Evolutionary conservation across 495 filamentous ascomycete genomes (phyloP).

Genomic region (Physcia stellaris): DNA sequence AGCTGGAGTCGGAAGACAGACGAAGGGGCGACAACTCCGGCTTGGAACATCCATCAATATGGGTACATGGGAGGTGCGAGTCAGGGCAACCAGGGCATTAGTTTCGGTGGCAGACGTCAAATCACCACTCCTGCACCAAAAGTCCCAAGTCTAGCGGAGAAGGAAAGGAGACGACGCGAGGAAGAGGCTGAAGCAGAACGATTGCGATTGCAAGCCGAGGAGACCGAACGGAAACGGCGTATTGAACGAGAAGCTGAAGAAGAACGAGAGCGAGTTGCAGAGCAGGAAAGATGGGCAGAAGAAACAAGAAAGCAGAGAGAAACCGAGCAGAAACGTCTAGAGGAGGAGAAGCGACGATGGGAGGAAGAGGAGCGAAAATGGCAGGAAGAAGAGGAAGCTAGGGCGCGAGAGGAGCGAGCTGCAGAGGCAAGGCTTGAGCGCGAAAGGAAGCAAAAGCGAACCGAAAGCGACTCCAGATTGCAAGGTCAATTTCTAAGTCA

Average conservation of each 20-base stretch:
- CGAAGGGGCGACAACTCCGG: conserved; percentile 66
- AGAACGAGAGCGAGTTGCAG: conserved; percentile 48
- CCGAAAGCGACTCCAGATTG: conserved; percentile 49
- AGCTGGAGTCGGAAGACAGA: conserved; percentile 84
- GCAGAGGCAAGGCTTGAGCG: conserved; percentile 49
- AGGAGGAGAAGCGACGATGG: conserved; percentile 71
- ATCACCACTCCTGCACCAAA: conserved; percentile 72
- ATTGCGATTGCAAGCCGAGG: conserved; percentile 44
- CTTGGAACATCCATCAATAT: conserved; percentile 98
- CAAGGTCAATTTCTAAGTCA: conserved; percentile 78
- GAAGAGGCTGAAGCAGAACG: conserved; percentile 44
- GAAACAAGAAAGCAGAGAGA: conserved; percentile 56
- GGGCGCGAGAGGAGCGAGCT: conserved; percentile 60
- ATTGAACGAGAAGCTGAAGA: conserved; percentile 57
- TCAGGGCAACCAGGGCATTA: conserved; percentile 86
- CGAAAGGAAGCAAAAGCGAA: conserved; percentile 48
- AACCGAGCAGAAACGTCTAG: conserved; percentile 50
- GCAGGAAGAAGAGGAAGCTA: conserved; percentile 66
- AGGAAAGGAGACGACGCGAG: conserved; percentile 45
- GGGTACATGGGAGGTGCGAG: conserved; percentile 97
- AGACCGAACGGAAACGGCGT: conserved; percentile 47
- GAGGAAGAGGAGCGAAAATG: conserved; percentile 72
- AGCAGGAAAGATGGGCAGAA: conserved; percentile 69
- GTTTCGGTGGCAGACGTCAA: conserved; percentile 82
- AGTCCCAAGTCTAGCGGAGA: conserved; percentile 61